Base-by-base conservation (phyloP, 2,329 filamentous ascomycete genomes). In the Sphaerostilbella broomeana region DNA sequence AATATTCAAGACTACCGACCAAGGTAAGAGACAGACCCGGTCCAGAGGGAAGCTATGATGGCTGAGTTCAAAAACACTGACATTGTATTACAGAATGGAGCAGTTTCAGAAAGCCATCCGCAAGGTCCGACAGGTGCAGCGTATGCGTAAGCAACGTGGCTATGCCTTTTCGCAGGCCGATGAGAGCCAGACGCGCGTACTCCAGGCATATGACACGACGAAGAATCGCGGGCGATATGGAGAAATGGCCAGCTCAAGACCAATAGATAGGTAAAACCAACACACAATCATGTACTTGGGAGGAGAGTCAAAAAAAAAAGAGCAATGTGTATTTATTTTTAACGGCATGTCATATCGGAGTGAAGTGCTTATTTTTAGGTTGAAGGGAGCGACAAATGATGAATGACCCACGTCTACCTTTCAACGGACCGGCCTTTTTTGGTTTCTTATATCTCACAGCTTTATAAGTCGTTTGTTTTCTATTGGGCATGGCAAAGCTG, bases 21-120 rank as follows among this genome's bases (percentile, higher is more conserved):
- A 46, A 81, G 92, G 86, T 89, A 75, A 51, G 75, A 33, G 18
- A 20, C 31, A 24, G n/a, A 18, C 18, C 22, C n/a, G n/a, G n/a
- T 25, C 22, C 19, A 24, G 4, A n/a, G 17, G 9, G n/a, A 22
- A 9, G 18, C 7, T 21, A 12, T 9, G 6, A 31, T 6, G 28
- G 3, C 4, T 11, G 15, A 17, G 6, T 31, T 31, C 15, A 30
- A 10, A 26, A 9, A 19, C 17, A 7, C 35, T 57, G 19, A 55
- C 28, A 15, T 42, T 26, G 12, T 36, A 26, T 13, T 16, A 2
- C 47, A 90, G 86, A 57, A 98, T 98, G 92, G 92, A 98, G 58
- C 92, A 98, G 66, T 98, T 98, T 72, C 92, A 98, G 67, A 98
- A 98, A 67, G 92, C 92, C 16, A 97, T 98, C 57, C 84, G 92